phyloP scores from a whole-genome alignment of 345 rosid genomes.

The Citrus australasica region DNA sequence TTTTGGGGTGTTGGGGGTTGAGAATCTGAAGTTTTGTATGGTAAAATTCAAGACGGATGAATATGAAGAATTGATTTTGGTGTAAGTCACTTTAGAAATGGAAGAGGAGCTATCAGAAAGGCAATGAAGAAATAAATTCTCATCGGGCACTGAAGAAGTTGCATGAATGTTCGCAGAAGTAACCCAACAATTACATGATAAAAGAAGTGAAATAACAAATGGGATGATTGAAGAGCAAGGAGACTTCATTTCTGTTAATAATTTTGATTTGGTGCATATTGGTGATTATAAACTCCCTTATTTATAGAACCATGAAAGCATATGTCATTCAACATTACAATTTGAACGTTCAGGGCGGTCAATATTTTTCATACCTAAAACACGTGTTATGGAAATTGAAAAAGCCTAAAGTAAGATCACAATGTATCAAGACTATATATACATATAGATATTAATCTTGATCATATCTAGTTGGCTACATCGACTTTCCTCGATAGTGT shows the following conservation, averaged over 20 bases:
- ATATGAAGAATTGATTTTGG: constrained; percentile 38
- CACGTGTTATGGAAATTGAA: too few relatives aligned
- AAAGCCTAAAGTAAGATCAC: too few relatives aligned
- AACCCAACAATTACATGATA: background rate
- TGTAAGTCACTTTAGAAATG: constrained; percentile 28
- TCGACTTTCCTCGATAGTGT: too few relatives aligned
- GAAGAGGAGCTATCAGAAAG: constrained; percentile 23
- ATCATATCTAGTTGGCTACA: too few relatives aligned
- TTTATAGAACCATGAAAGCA: background rate
- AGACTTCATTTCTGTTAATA: background rate
- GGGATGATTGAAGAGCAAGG: background rate
- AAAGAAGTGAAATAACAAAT: background rate
- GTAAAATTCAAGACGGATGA: constrained; percentile 36
- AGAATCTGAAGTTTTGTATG: constrained; percentile 52
- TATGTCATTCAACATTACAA: too few relatives aligned
- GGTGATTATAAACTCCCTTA: background rate
- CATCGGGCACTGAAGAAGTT: background rate
- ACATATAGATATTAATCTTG: too few relatives aligned
- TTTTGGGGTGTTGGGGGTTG: constrained; percentile 41
- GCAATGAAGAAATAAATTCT: constrained; percentile 29
- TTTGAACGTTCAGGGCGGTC: too few relatives aligned
- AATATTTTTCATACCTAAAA: too few relatives aligned
- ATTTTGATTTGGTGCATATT: background rate
- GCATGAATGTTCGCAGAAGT: background rate
- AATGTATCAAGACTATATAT: too few relatives aligned